Base-by-base conservation (phyloP, 768 basidiomycete genomes). In the Amanita jacksonii region DNA sequence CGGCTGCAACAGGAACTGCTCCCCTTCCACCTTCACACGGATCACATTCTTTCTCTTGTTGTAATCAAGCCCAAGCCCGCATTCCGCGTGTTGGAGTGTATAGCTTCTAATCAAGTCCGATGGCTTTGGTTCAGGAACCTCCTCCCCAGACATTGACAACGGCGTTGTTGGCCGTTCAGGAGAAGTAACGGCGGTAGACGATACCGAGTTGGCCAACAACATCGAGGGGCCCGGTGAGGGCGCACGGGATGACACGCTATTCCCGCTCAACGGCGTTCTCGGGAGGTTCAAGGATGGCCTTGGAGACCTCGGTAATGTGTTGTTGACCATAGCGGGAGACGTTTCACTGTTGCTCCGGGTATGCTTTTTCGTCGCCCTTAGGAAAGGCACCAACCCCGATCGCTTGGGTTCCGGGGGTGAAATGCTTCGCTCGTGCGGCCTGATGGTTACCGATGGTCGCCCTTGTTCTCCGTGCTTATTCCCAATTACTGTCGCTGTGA, bases 1-100 rank as follows among this genome's bases (percentile, higher is more conserved):
- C 2, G 88, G 87, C 63, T 99, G 94, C 53, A 99, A 54, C 52
- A 99, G 66, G 63, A 99, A 99, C 65, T 99, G 96, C 67, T 98
- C 89, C 9, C 94, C 96, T 59, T 96, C 91, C 51, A 91, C 67
- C 46, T 94, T 66, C 22, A 98, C 77, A 16, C 96, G 73, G 25
- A 98, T 91, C 35, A 98, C 94, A 59, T 98, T 87, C 68, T 79
- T 84, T 50, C 92, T 70, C 72, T 98, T 98, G 51, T 78, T 28
- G 63, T 99, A 99, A 61, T 99, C 96, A 47, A 87, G 91, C 24
- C 90, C 96, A 28, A 99, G 61, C 16, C 96, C 96, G 48, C 88
- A 90, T 69, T 97, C 93, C 5, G 91, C 90, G 52, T 85, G 63
- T 60, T 94, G 90, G 61, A 97, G 67, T 16, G 86, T 79, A 57